Evolutionary conservation across 345 rosid species (phyloP).

Genomic region (Eucalyptus marginata): DNA sequence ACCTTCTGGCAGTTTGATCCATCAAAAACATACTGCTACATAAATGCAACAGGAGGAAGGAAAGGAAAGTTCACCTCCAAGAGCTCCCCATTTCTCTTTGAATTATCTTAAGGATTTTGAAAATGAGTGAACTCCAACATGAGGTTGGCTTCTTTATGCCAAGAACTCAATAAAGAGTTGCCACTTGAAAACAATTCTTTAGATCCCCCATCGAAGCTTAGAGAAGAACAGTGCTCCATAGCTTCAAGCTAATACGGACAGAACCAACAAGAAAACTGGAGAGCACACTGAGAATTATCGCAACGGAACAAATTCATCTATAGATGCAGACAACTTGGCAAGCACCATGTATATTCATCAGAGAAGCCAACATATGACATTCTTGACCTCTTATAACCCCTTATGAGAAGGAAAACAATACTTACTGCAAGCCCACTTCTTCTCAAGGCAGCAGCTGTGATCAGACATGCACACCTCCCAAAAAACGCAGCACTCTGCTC

Average conservation of each 20-base stretch:
- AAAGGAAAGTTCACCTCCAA: constrained; percentile 42
- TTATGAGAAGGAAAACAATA: not conserved
- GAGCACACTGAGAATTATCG: not conserved
- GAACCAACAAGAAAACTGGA: not conserved
- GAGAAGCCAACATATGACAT: not conserved
- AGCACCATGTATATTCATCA: not conserved
- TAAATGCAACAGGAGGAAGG: not conserved
- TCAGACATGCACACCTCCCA: constrained; percentile 48
- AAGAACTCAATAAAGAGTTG: constrained; percentile 24
- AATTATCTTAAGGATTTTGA: constrained; percentile 48
- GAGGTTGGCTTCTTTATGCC: constrained; percentile 30
- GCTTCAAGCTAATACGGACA: constrained; percentile 55
- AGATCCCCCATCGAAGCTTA: constrained; percentile 12
- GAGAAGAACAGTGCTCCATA: constrained; percentile 61
- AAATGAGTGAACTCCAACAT: constrained; percentile 34
- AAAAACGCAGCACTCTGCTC: constrained; percentile 51
- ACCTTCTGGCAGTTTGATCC: not conserved
- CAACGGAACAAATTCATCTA: not conserved
- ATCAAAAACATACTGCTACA: constrained; percentile 1
- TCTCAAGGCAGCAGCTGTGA: constrained; percentile 60
- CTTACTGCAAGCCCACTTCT: constrained; percentile 92
- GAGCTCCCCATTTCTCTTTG: constrained; percentile 77
- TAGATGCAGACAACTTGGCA: not conserved
- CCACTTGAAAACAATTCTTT: constrained; percentile 10
- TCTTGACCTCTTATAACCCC: not conserved